Evolutionary conservation across 2,329 filamentous ascomycete species (phyloP).

Genomic region (Claviceps spartinae): DNA sequence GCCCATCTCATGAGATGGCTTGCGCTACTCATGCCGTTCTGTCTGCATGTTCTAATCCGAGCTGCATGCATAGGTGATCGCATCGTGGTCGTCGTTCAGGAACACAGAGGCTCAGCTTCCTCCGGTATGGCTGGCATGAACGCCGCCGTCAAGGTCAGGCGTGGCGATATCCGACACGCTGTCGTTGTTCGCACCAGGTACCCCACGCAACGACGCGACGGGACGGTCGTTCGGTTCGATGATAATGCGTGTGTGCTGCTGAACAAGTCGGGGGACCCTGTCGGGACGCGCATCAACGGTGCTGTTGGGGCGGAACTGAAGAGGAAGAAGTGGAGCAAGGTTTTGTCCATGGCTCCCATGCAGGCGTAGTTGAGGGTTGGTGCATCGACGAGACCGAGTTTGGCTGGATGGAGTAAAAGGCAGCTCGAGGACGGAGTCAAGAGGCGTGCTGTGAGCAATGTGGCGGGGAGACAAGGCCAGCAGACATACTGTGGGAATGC

Average conservation of each 20-base stretch:
- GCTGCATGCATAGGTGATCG: conserved; percentile 56
- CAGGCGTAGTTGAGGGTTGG: conserved; percentile 29
- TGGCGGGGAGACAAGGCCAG: background rate
- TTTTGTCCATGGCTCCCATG: conserved; percentile 80
- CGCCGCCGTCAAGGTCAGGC: conserved; percentile 80
- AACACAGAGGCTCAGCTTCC: conserved; percentile 70
- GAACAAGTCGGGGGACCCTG: conserved; percentile 92
- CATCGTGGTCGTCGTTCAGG: conserved; percentile 94
- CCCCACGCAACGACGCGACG: conserved; percentile 75
- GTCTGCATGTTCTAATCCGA: background rate
- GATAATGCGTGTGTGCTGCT: conserved; percentile 97
- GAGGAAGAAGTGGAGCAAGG: conserved; percentile 96
- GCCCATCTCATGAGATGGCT: too few species aligned
- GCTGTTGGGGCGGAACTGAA: conserved; percentile 83
- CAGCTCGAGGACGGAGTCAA: conserved; percentile 7
- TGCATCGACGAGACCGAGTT: background rate
- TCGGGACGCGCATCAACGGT: conserved; percentile 83
- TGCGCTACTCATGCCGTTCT: background rate
- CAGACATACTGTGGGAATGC: background rate
- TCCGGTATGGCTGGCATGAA: conserved; percentile 58
- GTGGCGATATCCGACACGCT: conserved; percentile 91
- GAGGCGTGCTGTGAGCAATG: background rate
- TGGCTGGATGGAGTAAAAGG: background rate
- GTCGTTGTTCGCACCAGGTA: conserved; percentile 88
- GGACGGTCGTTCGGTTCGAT: conserved; percentile 82